A percentile compares a stretch with the other conserved stretches of the same genome.
phyloP scores from a whole-genome alignment of 2,329 filamentous ascomycete species.

The Fusarium sp. region DNA sequence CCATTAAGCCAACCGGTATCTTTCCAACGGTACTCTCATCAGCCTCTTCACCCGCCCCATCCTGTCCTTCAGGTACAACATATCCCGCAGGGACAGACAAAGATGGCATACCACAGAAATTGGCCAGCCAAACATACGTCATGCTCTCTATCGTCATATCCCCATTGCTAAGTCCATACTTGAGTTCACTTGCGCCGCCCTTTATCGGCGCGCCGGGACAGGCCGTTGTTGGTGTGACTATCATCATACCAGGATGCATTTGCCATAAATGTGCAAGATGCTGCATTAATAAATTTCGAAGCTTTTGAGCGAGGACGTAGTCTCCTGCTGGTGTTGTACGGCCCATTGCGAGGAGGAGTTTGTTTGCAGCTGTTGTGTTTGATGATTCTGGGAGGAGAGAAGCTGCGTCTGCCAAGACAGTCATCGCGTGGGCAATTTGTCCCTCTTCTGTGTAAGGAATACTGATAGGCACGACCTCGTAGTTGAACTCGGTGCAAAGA shows the following conservation, averaged over 20 bases:
- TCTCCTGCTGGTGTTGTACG: constrained; percentile 73
- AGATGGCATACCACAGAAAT: constrained; percentile 60
- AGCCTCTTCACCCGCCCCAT: constrained; percentile 47
- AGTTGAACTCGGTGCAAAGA: constrained; percentile 64
- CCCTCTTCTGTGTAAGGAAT: constrained; percentile 63
- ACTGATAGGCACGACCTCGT: constrained; percentile 67
- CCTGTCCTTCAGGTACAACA: constrained; percentile 50
- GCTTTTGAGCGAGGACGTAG: constrained; percentile 74
- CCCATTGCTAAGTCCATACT: constrained; percentile 58
- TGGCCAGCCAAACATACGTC: constrained; percentile 63
- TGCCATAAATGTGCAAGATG: constrained; percentile 76
- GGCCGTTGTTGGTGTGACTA: constrained; percentile 74
- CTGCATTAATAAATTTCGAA: constrained; percentile 75
- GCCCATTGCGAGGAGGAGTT: constrained; percentile 73
- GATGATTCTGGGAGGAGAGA: constrained; percentile 58
- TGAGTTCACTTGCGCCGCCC: constrained; percentile 49
- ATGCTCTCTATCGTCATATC: constrained; percentile 59
- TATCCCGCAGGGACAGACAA: constrained; percentile 59
- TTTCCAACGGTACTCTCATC: constrained; percentile 51
- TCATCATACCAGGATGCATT: constrained; percentile 73
- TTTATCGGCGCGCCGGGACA: constrained; percentile 59
- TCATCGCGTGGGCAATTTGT: constrained; percentile 79
- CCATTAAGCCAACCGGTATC: constrained; percentile 66
- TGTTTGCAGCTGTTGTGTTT: constrained; percentile 69
- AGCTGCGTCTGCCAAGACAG: constrained; percentile 73